phyloP scores from a whole-genome alignment of 1,284 basidiomycete genomes.

The Pseudozyma tsukubaensis region DNA sequence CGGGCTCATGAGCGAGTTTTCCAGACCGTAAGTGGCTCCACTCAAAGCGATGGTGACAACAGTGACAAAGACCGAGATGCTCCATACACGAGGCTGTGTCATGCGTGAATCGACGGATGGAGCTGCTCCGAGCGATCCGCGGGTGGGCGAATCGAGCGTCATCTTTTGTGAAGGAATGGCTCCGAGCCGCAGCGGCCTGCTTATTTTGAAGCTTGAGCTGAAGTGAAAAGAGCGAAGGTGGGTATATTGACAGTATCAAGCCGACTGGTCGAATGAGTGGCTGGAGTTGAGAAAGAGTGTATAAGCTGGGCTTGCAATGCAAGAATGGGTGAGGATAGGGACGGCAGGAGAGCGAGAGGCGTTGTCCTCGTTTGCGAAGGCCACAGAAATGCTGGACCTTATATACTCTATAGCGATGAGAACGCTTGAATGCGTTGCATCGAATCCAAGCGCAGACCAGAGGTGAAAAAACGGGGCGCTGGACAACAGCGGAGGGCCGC shows the following conservation, averaged over 20 bases:
- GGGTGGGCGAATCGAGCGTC: slow-evolving; percentile 11
- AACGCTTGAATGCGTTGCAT: no score
- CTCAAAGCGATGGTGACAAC: slow-evolving; percentile 49
- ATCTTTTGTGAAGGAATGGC: neutral
- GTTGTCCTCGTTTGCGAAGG: no score
- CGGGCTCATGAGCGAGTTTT: slow-evolving; percentile 58
- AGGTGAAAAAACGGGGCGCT: neutral
- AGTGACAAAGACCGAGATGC: slow-evolving; percentile 38
- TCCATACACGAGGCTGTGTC: slow-evolving; percentile 27
- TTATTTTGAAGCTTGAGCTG: neutral
- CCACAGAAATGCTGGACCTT: no score
- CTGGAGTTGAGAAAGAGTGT: no score
- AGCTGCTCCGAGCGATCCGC: slow-evolving; percentile 1
- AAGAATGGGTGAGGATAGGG: no score
- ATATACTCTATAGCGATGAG: no score
- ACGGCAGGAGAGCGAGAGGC: no score
- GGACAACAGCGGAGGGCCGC: neutral
- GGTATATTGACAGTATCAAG: no score
- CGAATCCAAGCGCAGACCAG: no score
- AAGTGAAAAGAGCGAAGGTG: neutral
- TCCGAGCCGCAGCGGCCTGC: neutral
- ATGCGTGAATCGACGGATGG: slow-evolving; percentile 9
- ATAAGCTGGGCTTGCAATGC: no score
- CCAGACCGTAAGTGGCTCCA: slow-evolving; percentile 51
- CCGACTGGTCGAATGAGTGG: no score